phyloP scores from a whole-genome alignment of 345 rosid species.

The Aquilaria malaccensis region DNA sequence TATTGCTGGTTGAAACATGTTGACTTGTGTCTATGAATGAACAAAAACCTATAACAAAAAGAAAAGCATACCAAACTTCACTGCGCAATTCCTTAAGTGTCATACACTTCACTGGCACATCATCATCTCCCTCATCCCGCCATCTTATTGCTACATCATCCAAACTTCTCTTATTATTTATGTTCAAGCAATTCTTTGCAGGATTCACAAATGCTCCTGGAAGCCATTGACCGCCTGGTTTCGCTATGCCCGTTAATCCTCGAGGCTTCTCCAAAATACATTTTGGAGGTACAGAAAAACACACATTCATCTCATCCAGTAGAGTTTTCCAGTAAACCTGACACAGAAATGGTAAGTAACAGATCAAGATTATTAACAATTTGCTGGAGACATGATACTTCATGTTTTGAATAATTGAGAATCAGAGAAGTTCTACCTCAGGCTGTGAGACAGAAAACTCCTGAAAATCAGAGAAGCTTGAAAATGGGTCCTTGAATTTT shows the following conservation, averaged over 20 bases:
- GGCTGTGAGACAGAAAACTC: constrained; percentile 81
- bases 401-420: not conserved
- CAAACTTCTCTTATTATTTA: constrained; percentile 40
- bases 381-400: not conserved
- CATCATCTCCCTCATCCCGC: constrained; percentile 80
- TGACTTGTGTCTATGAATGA: not conserved
- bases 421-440: constrained; percentile 41
- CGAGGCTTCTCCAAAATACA: constrained; percentile 40
- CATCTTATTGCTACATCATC: constrained; percentile 63
- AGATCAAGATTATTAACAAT: not conserved
- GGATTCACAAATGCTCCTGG: constrained; percentile 82
- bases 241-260: constrained; percentile 18
- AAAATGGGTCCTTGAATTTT: constrained; percentile 60
- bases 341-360: constrained; percentile 13
- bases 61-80: constrained; percentile 76
- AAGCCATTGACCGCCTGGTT: constrained; percentile 91
- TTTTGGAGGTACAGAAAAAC: constrained; percentile 61
- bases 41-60: constrained; percentile 6
- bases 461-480: constrained; percentile 80
- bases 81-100: constrained; percentile 60
- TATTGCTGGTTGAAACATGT: too few species aligned
- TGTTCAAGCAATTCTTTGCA: constrained; percentile 60
- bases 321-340: constrained; percentile 85
- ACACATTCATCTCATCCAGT: constrained; percentile 52
- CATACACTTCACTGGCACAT: constrained; percentile 58